phyloP scores from a whole-genome alignment of 768 basidiomycete species.

The Trametes cinnabarina region DNA sequence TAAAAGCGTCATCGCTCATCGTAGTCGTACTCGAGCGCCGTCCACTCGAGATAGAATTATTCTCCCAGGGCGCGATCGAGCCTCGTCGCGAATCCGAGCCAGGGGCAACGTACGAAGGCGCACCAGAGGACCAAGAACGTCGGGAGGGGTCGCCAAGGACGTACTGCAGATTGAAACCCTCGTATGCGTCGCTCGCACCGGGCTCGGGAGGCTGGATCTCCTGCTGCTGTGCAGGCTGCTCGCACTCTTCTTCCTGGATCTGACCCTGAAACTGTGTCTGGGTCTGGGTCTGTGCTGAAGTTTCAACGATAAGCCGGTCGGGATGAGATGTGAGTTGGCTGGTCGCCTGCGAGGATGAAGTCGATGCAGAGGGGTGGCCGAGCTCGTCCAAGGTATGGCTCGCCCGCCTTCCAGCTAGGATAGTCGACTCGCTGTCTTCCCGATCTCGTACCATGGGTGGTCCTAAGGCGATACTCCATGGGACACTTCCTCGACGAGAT shows the following conservation, averaged over 20 bases:
- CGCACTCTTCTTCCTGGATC: neutral
- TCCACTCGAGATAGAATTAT: constrained; percentile 16
- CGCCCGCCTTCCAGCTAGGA: constrained; percentile 43
- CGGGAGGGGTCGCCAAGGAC: constrained; percentile 36
- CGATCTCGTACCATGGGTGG: constrained; percentile 39
- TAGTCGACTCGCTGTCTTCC: constrained; percentile 56
- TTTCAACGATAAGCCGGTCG: constrained; percentile 55
- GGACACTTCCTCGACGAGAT: constrained; percentile 53
- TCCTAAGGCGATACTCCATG: constrained; percentile 56
- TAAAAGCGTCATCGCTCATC: constrained; percentile 41
- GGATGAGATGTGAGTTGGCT: constrained; percentile 41
- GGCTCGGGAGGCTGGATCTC: neutral
- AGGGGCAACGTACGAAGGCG: constrained; percentile 20
- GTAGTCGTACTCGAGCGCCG: constrained; percentile 36
- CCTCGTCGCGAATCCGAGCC: constrained; percentile 17
- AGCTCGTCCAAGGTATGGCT: constrained; percentile 57
- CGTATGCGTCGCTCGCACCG: constrained; percentile 22
- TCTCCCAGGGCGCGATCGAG: constrained; percentile 20
- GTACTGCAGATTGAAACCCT: constrained; percentile 47
- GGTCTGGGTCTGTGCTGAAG: constrained; percentile 32
- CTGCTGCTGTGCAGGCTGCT: neutral
- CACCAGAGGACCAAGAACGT: constrained; percentile 28
- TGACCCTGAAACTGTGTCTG: constrained; percentile 19
- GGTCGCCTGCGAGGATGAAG: constrained; percentile 38
- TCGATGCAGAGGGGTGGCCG: constrained; percentile 10